Conservation (phyloP, 2,329 filamentous ascomycete species). For the Tetracladium maxilliforme region DNA sequence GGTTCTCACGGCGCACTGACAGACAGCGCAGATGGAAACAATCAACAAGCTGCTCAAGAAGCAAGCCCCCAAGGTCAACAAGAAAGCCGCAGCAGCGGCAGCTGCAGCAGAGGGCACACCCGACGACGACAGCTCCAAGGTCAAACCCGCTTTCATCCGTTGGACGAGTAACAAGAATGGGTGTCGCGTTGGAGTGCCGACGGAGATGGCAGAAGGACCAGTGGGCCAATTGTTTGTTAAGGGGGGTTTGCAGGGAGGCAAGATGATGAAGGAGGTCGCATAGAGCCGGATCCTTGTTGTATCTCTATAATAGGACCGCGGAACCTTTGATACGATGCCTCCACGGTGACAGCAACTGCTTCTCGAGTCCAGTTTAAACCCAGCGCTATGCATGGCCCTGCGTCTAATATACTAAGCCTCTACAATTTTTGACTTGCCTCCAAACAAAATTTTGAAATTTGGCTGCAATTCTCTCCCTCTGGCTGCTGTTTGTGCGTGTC, state of each 20-base stretch:
- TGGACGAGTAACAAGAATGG: conserved; percentile 58
- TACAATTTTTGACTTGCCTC: no score
- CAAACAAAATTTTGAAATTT: no score
- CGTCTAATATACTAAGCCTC: no score
- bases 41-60: conserved; percentile 85
- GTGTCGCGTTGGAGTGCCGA: conserved; percentile 46
- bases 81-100: conserved; percentile 17
- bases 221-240: conserved; percentile 41
- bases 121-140: conserved; percentile 28
- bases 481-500: no score
- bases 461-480: no score
- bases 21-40: conserved; percentile 55
- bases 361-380: no score
- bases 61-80: conserved; percentile 62
- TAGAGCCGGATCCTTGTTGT: no score
- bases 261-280: conserved; percentile 16
- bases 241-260: conserved; percentile 9
- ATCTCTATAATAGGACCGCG: no score
- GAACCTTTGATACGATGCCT: no score
- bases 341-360: no score
- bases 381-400: no score
- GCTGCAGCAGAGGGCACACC: conserved; percentile 31
- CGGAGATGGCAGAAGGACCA: conserved; percentile 51
- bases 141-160: conserved; percentile 49
- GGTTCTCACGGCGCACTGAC: conserved; percentile 3